Conservation (phyloP, 164 flowering plant species). For the Nelumbo lutea region DNA sequence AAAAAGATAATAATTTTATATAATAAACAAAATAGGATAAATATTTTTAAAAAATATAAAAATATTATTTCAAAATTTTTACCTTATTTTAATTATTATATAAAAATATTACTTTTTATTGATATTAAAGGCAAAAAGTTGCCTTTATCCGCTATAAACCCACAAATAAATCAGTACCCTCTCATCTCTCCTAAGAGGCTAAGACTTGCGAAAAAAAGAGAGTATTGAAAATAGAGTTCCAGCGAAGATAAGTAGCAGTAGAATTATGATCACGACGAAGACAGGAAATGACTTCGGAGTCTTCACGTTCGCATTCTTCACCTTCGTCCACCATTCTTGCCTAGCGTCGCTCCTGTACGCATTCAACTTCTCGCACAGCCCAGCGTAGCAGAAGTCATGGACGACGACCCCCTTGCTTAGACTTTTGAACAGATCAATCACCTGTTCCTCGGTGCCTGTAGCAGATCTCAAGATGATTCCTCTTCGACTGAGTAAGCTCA, state of each 20-base stretch:
- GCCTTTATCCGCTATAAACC: too few relatives aligned
- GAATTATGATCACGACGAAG: not conserved
- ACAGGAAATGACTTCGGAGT: not conserved
- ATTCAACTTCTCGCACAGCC: conserved; percentile 17
- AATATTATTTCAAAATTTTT: too few relatives aligned
- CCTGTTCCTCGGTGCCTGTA: conserved; percentile 6
- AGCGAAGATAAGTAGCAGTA: not conserved
- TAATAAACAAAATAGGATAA: too few relatives aligned
- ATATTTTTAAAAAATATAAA: too few relatives aligned
- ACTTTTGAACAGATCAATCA: conserved; percentile 6
- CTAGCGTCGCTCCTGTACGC: not conserved
- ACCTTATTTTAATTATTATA: too few relatives aligned
- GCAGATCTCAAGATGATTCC: conserved; percentile 3
- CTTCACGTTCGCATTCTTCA: not conserved
- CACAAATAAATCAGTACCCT: too few relatives aligned
- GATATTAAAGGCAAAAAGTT: too few relatives aligned
- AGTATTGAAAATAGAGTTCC: too few relatives aligned
- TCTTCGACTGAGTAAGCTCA: conserved; percentile 5
- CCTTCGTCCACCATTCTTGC: not conserved
- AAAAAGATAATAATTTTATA: too few relatives aligned
- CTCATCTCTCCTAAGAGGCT: too few relatives aligned
- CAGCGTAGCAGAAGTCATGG: conserved; percentile 18
- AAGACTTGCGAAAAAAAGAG: too few relatives aligned
- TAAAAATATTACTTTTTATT: too few relatives aligned
- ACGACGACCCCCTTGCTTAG: conserved; percentile 13